Evolutionary conservation across 352 stramenopile genomes (phyloP), one percentile per base, ranked within the genome.

Genomic region (Phytophthora pluvialis): DNA sequence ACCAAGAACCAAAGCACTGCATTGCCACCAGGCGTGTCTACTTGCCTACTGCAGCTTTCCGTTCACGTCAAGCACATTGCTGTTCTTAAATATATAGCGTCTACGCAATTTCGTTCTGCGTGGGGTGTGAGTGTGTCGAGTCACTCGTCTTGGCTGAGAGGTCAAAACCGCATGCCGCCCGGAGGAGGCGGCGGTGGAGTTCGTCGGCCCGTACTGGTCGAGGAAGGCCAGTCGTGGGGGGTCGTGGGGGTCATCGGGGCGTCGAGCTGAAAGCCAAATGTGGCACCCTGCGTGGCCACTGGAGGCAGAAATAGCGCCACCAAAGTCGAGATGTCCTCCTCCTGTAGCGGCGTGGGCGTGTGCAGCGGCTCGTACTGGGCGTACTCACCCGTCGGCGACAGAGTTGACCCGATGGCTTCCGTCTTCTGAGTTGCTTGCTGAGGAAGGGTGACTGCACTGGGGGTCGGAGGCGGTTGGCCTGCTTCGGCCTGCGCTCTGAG

Each of bases 321-420:
- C 33, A 83, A 64, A 26, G 69, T 83, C 48, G 69, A 64, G 31
- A 83, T 75, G 35, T 83, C 75, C 51, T 83, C 75, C 25, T 78
- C 68, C 43, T 72, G 56, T 16, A 83, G 44, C 1, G 75, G 72
- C 26, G 72, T 83, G 12, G 75, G 75, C 26, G 64, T 70, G n/a
- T 67, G 46, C 60, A 83, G 56, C 12, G 75, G 75, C 46, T 83
- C 75, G 28, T 70, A 78, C 8, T 50, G 61, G 13, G 52, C 64
- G 11, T 49, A 50, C 5, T 35, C 11, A 5, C 11, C 25, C n/a
- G 42, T 42, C 21, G 59, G 26, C 25, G 63, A 62, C 12, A 35
- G 3, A 42, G 3, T 44, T 7, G 35, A 25, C 42, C 31, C n/a
- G 40, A 60, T 8, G 3, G 45, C 31, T 47, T 53, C 42, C 25